A percentile compares a stretch with the other conserved stretches of the same genome.
phyloP scores from a whole-genome alignment of 495 filamentous ascomycete species.

The Clohesyomyces aquaticus region DNA sequence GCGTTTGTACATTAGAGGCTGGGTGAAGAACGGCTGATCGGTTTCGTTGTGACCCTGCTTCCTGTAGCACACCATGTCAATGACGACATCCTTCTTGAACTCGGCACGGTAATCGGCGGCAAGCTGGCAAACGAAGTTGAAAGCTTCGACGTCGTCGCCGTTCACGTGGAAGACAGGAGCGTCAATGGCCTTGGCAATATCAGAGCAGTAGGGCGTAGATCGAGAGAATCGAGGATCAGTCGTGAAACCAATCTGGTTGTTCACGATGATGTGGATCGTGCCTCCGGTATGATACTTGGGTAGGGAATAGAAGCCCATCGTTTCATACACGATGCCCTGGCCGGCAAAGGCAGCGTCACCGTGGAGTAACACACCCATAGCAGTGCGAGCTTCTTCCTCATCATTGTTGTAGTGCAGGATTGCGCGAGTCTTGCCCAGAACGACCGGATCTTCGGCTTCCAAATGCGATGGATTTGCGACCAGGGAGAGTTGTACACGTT shows the following conservation, averaged over 20 bases:
- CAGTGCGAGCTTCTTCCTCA: constrained; percentile 80
- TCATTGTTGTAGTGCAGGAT: constrained; percentile 99
- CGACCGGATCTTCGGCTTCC: constrained; percentile 97
- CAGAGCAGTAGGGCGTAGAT: constrained; percentile 97
- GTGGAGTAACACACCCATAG: constrained; percentile 94
- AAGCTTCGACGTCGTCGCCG: constrained; percentile 94
- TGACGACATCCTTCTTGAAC: constrained; percentile 96
- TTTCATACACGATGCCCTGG: constrained; percentile 97
- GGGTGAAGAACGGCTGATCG: constrained; percentile 98
- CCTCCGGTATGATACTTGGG: constrained; percentile 96
- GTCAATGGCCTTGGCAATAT: constrained; percentile 98
- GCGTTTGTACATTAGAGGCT: constrained; percentile 98
- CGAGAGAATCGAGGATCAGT: constrained; percentile 97
- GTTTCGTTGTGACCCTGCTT: constrained; percentile 99
- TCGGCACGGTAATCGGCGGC: constrained; percentile 96
- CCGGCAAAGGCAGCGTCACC: constrained; percentile 96
- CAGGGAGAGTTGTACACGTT: constrained; percentile 96
- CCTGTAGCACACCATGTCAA: constrained; percentile 98
- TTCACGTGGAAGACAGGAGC: constrained; percentile 99
- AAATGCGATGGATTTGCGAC: constrained; percentile 98
- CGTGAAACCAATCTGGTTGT: constrained; percentile 99
- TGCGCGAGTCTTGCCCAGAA: constrained; percentile 93
- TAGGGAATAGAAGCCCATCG: constrained; percentile 93
- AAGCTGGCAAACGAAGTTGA: constrained; percentile 97
- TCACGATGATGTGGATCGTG: constrained; percentile 95